These are phyloP conservation scores for Termitomyces titanicus DNA, from an alignment of 768 basidiomycete genomes.

Conservation along the genomic window DNA sequence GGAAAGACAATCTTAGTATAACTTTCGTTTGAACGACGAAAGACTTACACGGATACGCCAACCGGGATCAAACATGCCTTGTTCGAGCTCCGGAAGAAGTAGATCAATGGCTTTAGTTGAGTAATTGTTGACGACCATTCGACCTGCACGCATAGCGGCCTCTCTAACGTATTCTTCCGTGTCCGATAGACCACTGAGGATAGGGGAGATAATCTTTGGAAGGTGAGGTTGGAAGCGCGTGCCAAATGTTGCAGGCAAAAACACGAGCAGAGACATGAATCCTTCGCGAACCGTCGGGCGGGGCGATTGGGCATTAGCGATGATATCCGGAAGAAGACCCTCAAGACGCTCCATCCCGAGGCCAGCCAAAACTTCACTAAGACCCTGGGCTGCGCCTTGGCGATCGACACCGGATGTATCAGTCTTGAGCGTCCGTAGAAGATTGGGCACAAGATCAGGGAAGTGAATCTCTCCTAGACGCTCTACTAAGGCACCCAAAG, in stretches of 20 bases:
- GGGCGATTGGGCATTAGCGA: conserved; percentile 86
- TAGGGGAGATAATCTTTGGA: conserved; percentile 90
- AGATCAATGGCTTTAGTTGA: conserved; percentile 89
- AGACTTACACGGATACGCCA: conserved; percentile 89
- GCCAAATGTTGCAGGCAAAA: conserved; percentile 93
- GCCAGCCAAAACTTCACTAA: conserved; percentile 91
- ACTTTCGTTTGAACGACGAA: not conserved
- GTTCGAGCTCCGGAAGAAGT: conserved; percentile 89
- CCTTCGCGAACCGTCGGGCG: conserved; percentile 93
- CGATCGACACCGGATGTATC: conserved; percentile 95
- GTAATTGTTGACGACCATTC: conserved; percentile 97
- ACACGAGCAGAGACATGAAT: conserved; percentile 97
- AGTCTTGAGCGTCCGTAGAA: conserved; percentile 84
- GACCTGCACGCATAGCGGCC: conserved; percentile 96
- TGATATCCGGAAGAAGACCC: conserved; percentile 89
- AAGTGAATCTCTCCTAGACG: conserved; percentile 92
- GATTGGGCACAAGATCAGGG: conserved; percentile 90
- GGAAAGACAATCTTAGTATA: conserved; percentile 7
- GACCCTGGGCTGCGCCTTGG: conserved; percentile 96
- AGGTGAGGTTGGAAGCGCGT: conserved; percentile 95
- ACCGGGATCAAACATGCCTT: conserved; percentile 89
- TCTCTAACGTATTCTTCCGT: conserved; percentile 94
- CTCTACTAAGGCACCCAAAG: conserved; percentile 94
- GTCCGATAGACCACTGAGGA: conserved; percentile 88
- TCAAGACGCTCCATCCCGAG: conserved; percentile 98